Base-by-base conservation (phyloP, 2,329 filamentous ascomycete genomes). In the Ploettnerulaceae sp. region DNA sequence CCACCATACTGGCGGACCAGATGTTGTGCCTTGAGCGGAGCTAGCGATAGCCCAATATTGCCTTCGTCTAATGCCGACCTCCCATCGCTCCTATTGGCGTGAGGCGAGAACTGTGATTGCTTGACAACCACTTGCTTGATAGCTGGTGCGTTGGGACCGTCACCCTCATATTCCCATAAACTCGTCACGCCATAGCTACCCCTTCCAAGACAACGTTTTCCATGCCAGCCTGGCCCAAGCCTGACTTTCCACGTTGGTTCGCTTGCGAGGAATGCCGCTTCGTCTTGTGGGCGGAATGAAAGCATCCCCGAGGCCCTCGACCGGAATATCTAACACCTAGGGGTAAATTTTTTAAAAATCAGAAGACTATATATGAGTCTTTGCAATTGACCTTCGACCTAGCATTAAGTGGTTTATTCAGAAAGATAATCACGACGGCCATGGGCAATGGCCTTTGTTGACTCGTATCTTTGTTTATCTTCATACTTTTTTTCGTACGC, bases 111-210 rank as follows among this genome's bases (percentile, higher is more conserved):
- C n/a, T 28, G 36, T 22, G 36, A 7, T 12, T 39, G 24, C 15
- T 39, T 20, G 7, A 33, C 12, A 15, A 39, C 24, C n/a, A 28
- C 35, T 7, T 29, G 37, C 6, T 17, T 29, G 14, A 20, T 20
- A 18, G 25, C 22, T 28, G 37, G 37, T 15, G 37, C 8, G n/a
- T 33, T 33, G 22, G 14, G 37, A 12, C 21, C 37, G 14, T 39
- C 37, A 12, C 37, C 37, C 20, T 11, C n/a, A 9, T 29, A 20
- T 25, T 31, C 14, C 25, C 37, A 39, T 12, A 20, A 28, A 3
- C 44, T 45, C 5, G 21, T 39, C 1, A 53, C 32, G 7, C 38
- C 48, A n/a, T 38, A 49, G 5, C 32, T 40, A 7, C 45, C 45
- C 29, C 44, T 39, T 4, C 48, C 45, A 3, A 54, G 37, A 22